Evolutionary conservation across 164 flowering plant genomes (phyloP).

Genomic region (Platanus orientalis): DNA sequence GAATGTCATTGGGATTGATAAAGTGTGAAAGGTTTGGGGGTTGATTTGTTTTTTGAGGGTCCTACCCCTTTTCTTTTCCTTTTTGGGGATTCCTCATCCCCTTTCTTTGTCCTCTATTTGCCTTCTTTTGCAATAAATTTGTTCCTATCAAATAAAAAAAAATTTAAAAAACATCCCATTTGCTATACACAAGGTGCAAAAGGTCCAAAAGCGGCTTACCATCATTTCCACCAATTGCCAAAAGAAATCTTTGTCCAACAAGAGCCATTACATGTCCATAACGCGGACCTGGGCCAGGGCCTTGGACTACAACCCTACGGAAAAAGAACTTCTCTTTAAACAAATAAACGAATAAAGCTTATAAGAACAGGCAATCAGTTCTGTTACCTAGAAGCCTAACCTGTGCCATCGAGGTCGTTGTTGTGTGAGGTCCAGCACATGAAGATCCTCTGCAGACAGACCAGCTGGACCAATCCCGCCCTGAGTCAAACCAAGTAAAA

Average conservation of each 20-base stretch:
- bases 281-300: conserved; percentile 99
- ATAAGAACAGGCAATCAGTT: conserved; percentile 1
- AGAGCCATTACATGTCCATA: conserved; percentile 99
- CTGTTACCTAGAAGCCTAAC: conserved; percentile 24
- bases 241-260: conserved; percentile 96
- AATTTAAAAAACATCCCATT: not conserved
- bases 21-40: no score
- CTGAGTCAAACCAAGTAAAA: conserved; percentile 31
- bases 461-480: conserved; percentile 99
- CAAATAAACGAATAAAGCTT: not conserved
- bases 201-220: conserved; percentile 37
- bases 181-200: not conserved
- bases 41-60: no score
- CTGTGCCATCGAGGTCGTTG: conserved; percentile 99
- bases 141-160: no score
- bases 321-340: conserved; percentile 13
- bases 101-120: no score
- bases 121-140: no score
- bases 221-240: conserved; percentile 99
- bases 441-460: conserved; percentile 97
- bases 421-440: conserved; percentile 96
- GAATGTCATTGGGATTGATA: no score
- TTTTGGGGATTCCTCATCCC: no score
- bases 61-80: no score
- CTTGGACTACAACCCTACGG: conserved; percentile 92